Base-by-base conservation (phyloP, 1,284 basidiomycete species). In the Stereum hirsutum region DNA sequence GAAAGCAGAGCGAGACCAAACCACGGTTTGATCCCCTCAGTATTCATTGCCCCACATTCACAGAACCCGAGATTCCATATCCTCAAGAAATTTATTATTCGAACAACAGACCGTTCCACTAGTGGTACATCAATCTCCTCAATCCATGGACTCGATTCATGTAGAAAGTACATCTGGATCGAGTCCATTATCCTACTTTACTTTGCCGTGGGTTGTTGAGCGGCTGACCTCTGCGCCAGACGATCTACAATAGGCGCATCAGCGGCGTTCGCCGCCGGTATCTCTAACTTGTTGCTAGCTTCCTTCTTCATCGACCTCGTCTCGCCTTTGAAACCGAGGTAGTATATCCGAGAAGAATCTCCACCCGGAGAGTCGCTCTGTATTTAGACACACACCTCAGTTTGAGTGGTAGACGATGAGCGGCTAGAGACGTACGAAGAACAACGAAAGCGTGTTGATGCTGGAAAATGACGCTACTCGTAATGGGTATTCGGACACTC, bases 311-410 rank as follows among this genome's bases (percentile, higher is more conserved):
- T 59, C n/a, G 68, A 65, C 38, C 70, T 66, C 34, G 69, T 66
- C 51, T 89, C 84, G 35, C 88, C 88, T 56, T 78, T 81, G 68
- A 91, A 91, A 11, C 89, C 89, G 40, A 89, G 56, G 55, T 78
- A 91, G 55, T 82, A 91, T 34, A 90, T 60, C 30, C 79, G 66
- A 2, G 81, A 74, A 5, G 62, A 55, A 6, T 85, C 80, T 21
- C 70, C 78, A 2, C 79, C 81, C 3, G 68, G 66, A 1, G 87
- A 67, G 41, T 89, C 75, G 45, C 73, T 76, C 86, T 86, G 52
- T 24, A 10, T 23, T 23, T 23, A 35, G 15, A 12, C 15, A 20
- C 35, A 14, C 17, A 39, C 14, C 25, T 25, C 20, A n/a, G 31
- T 49, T 26, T 43, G 43, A 21, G 34, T 5, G 21, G 10, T n/a